phyloP scores from a whole-genome alignment of 768 basidiomycete species.

The Lactarius pseudohatsudake region DNA sequence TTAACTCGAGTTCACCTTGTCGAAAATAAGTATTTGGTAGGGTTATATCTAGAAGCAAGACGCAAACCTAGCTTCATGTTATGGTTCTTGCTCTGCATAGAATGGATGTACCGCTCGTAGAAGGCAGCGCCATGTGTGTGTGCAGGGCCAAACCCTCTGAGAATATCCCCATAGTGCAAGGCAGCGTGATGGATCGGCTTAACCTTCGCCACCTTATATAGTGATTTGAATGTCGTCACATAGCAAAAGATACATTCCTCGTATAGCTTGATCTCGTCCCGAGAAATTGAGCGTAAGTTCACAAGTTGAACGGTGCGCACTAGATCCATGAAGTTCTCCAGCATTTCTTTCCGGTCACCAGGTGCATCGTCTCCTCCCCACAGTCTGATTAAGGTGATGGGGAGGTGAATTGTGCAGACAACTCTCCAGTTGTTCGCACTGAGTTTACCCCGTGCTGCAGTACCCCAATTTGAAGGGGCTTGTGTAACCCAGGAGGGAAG shows the following conservation, averaged over 20 bases:
- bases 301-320: slow-evolving; percentile 32
- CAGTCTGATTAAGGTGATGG: slow-evolving; percentile 38
- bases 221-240: slow-evolving; percentile 20
- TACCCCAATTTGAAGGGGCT: slow-evolving; percentile 38
- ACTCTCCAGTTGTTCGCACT: slow-evolving; percentile 41
- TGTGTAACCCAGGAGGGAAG: slow-evolving; percentile 37
- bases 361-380: slow-evolving; percentile 35
- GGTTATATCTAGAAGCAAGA: background rate
- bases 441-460: slow-evolving; percentile 35
- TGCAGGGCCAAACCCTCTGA: slow-evolving; percentile 35
- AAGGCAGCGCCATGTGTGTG: slow-evolving; percentile 25
- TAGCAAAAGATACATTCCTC: slow-evolving; percentile 28
- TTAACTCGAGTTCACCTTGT: slow-evolving; percentile 26
- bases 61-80: slow-evolving; percentile 31
- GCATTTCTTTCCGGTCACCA: slow-evolving; percentile 19
- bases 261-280: slow-evolving; percentile 10
- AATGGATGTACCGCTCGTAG: slow-evolving; percentile 29
- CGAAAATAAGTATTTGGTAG: no score
- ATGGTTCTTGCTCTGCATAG: slow-evolving; percentile 29
- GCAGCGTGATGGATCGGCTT: slow-evolving; percentile 37
- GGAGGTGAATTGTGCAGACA: slow-evolving; percentile 36
- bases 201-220: slow-evolving; percentile 34
- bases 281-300: slow-evolving; percentile 26
- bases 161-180: slow-evolving; percentile 35
- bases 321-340: slow-evolving; percentile 38